These are phyloP conservation scores for Aristolochia fimbriata DNA, from an alignment of 164 flowering plant species.

Conservation along the genomic window DNA sequence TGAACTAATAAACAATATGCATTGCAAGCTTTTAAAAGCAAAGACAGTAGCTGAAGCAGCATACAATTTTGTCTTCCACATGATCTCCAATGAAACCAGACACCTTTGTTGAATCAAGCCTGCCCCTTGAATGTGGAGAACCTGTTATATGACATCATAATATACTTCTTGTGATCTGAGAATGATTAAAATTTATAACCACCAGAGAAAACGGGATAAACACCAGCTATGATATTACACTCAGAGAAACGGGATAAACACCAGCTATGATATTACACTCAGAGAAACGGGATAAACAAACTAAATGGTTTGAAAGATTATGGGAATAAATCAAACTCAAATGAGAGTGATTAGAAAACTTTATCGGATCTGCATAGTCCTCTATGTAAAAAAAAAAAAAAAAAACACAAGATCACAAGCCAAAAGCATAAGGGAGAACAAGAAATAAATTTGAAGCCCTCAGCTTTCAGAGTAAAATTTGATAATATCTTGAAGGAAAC, in stretches of 20 bases:
- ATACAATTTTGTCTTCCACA: conserved; percentile 53
- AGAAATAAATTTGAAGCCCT: too few relatives aligned
- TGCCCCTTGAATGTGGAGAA: background rate
- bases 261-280: background rate
- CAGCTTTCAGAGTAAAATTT: too few relatives aligned
- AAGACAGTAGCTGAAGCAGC: conserved; percentile 1
- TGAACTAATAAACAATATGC: background rate
- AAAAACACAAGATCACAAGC: background rate
- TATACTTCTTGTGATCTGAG: background rate
- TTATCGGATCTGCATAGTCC: too few relatives aligned
- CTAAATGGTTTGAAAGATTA: background rate
- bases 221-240: background rate
- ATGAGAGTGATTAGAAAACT: too few relatives aligned
- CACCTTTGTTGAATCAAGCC: conserved; percentile 19
- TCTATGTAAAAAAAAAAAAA: too few relatives aligned
- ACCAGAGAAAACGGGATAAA: too few relatives aligned
- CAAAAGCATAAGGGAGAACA: background rate
- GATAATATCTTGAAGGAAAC: too few relatives aligned
- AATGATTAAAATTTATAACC: background rate
- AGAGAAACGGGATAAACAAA: background rate
- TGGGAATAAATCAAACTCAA: background rate
- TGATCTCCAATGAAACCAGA: conserved; percentile 30
- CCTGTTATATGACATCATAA: conserved; percentile 2
- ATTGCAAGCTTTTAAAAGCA: background rate
- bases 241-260: too few relatives aligned